phyloP scores from a whole-genome alignment of 2,329 filamentous ascomycete species.

The Sporothrix brasiliensis region DNA sequence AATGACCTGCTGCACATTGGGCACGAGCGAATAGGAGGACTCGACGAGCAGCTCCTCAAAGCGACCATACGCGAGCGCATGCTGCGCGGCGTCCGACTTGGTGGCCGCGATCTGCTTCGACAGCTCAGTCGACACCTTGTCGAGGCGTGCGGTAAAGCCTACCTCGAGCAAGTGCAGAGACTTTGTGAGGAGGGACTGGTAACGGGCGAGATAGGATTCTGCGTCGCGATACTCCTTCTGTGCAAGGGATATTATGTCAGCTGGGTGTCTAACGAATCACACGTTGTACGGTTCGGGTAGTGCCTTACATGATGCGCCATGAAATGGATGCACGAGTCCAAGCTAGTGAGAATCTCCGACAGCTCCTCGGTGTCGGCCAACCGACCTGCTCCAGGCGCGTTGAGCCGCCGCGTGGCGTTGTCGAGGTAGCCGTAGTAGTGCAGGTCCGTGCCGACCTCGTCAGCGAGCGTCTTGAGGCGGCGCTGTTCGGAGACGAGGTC shows the following conservation, averaged over 20 bases:
- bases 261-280: neutral
- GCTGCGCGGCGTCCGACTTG: slow-evolving; percentile 61
- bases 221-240: slow-evolving; percentile 84
- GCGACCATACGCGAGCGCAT: slow-evolving; percentile 62
- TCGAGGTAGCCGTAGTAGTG: slow-evolving; percentile 95
- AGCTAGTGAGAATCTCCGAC: slow-evolving; percentile 79
- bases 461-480: slow-evolving; percentile 74
- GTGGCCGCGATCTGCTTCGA: slow-evolving; percentile 57
- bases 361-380: slow-evolving; percentile 84
- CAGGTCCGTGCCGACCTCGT: slow-evolving; percentile 85
- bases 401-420: slow-evolving; percentile 83
- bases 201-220: slow-evolving; percentile 82
- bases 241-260: neutral
- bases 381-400: slow-evolving; percentile 85
- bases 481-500: slow-evolving; percentile 80
- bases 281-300: neutral
- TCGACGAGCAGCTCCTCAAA: slow-evolving; percentile 62
- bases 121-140: slow-evolving; percentile 59
- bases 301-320: slow-evolving; percentile 79
- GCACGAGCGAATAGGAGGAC: slow-evolving; percentile 56
- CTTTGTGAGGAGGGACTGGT: slow-evolving; percentile 75
- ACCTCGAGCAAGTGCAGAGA: slow-evolving; percentile 65
- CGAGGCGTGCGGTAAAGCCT: slow-evolving; percentile 56
- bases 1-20: slow-evolving; percentile 58
- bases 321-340: slow-evolving; percentile 90